Conservation (phyloP, 352 stramenopile genomes). For the Pythium utonaiense region DNA sequence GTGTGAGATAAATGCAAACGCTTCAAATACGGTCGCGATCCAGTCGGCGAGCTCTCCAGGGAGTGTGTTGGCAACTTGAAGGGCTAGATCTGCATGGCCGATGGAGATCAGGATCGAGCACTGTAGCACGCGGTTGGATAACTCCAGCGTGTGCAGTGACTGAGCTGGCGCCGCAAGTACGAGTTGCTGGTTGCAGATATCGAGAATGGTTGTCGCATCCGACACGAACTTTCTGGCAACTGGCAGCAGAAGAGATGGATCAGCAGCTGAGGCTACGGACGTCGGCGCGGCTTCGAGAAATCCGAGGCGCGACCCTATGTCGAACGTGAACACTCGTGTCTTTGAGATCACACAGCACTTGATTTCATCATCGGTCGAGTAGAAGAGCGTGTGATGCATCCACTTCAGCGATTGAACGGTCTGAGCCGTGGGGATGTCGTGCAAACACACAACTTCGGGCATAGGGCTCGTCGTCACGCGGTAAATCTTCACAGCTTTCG, state of each 20-base stretch:
- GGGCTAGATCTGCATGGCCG: constrained; percentile 39
- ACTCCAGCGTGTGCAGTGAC: constrained; percentile 47
- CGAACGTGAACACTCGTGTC: constrained; percentile 52
- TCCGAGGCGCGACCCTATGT: constrained; percentile 43
- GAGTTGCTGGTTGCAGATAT: constrained; percentile 47
- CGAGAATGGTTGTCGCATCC: constrained; percentile 47
- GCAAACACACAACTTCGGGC: constrained; percentile 37
- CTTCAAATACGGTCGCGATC: constrained; percentile 61
- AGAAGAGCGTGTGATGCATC: constrained; percentile 72
- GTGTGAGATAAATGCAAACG: constrained; percentile 46
- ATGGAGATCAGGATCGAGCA: constrained; percentile 62
- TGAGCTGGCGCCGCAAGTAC: constrained; percentile 42
- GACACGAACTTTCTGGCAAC: constrained; percentile 27
- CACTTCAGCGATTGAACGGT: constrained; percentile 46
- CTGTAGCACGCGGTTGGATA: constrained; percentile 62
- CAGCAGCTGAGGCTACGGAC: background rate
- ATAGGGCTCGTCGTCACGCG: constrained; percentile 24
- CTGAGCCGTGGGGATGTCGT: constrained; percentile 49
- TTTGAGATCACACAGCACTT: constrained; percentile 63
- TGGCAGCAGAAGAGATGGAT: constrained; percentile 33
- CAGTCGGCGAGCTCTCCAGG: constrained; percentile 39
- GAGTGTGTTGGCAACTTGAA: constrained; percentile 40
- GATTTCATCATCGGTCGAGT: constrained; percentile 50
- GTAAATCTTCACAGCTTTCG: constrained; percentile 42
- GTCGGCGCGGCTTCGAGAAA: constrained; percentile 1